A percentile compares a stretch with the other conserved stretches of the same genome.
These are phyloP conservation scores for Artemisia tridentata DNA, from an alignment of 129 eudicot species.

Conservation along the genomic window DNA sequence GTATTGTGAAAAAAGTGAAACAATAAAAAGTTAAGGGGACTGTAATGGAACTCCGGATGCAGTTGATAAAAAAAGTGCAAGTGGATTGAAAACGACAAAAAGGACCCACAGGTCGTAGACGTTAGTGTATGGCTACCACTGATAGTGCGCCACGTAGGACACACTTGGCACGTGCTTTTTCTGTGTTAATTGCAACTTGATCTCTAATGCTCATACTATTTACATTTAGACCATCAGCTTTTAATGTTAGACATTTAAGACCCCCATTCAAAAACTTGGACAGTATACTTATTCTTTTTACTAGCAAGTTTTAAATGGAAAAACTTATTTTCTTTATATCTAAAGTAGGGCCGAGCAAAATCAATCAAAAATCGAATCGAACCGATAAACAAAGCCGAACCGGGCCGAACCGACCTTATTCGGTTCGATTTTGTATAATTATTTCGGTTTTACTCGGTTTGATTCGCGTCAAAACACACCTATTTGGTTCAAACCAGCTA, in stretches of 20 bases:
- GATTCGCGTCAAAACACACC: too few relatives aligned
- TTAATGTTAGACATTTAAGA: not conserved
- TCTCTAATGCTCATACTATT: slow-evolving; percentile 1
- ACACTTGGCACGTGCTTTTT: slow-evolving; percentile 19
- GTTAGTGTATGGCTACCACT: slow-evolving; percentile 29
- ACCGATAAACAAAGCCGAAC: too few relatives aligned
- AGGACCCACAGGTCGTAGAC: slow-evolving; percentile 28
- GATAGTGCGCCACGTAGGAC: slow-evolving; percentile 35
- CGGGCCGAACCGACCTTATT: too few relatives aligned
- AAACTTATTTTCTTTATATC: too few relatives aligned
- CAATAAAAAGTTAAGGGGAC: not conserved
- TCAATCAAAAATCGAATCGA: too few relatives aligned
- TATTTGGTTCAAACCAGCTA: too few relatives aligned
- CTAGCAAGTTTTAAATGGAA: too few relatives aligned
- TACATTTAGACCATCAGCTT: not conserved
- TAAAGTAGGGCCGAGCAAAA: too few relatives aligned
- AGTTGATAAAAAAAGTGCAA: slow-evolving; percentile 18
- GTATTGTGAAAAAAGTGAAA: not conserved
- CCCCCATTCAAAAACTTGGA: not conserved
- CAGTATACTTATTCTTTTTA: too few relatives aligned
- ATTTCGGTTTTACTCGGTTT: too few relatives aligned
- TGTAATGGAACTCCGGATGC: not conserved
- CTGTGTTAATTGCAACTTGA: slow-evolving; percentile 5
- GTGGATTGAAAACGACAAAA: slow-evolving; percentile 29
- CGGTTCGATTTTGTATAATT: too few relatives aligned